Percentiles rank a stretch among this genome's conserved stretches.
phyloP scores from a whole-genome alignment of 78 protist genomes.

The Dictyostelium citrinum region DNA sequence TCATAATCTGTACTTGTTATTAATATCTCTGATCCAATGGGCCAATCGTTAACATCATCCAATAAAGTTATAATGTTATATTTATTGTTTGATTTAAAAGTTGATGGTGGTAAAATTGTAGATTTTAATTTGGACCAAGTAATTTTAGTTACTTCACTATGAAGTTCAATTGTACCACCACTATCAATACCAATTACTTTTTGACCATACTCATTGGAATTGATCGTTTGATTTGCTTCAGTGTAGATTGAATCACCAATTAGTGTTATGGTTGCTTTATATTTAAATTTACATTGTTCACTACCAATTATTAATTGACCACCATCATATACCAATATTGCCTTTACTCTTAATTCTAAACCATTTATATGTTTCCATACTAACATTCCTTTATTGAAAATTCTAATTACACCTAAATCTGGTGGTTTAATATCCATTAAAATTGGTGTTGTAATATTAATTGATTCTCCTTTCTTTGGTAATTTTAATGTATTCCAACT shows the following conservation, averaged over 20 bases:
- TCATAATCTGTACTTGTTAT: conserved; percentile 52
- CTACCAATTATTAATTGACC: conserved; percentile 41
- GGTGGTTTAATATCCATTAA: conserved; percentile 22
- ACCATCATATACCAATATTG: not conserved
- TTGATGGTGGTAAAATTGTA: not conserved
- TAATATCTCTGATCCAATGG: conserved; percentile 22
- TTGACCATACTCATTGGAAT: conserved; percentile 24
- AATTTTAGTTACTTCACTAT: not conserved
- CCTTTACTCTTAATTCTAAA: not conserved
- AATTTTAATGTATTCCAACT: not conserved
- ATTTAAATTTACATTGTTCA: conserved; percentile 2
- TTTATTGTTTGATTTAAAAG: not conserved
- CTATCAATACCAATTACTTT: conserved; percentile 42
- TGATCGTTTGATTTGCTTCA: not conserved
- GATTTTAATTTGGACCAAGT: not conserved
- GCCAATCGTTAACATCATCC: conserved; percentile 17
- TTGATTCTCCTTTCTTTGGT: not conserved
- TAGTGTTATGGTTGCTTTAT: conserved; percentile 8
- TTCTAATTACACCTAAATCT: not conserved
- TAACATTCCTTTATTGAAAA: not conserved
- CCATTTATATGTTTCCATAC: not conserved
- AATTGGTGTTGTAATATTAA: conserved; percentile 12
- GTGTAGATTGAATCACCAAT: conserved; percentile 14
- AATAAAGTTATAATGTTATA: conserved; percentile 7
- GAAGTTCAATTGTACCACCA: conserved; percentile 59